Evolutionary conservation across 495 filamentous ascomycete species (phyloP), one percentile per base, ranked within the genome.

Genomic region (Xylaria castorea): DNA sequence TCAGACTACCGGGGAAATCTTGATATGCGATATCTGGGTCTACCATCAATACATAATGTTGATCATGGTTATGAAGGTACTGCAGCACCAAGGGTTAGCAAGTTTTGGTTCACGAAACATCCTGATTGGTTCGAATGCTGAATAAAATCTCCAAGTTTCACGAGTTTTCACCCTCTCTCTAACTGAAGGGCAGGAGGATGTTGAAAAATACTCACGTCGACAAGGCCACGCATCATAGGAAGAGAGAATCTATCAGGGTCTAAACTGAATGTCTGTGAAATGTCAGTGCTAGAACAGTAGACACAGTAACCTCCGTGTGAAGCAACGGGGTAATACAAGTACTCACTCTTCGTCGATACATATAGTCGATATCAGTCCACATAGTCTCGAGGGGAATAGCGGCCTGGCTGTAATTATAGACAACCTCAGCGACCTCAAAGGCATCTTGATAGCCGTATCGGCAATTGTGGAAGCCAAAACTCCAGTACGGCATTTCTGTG

Each of bases 341-440:
- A 72, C 75, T 74, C 68, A 83, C 83, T 72, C 82, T 84, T 78
- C 92, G 82, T 14, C 75, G 72, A 75, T 90, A 85, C 91, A 94
- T 93, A 79, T 95, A 94, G 76, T 94, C 89, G 63, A 95, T 95
- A 76, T 95, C 93, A 5, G 91, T 95, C 93, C 94, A 97, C 90
- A 94, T 93, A 0, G 92, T 94, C 80, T 97, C 93, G 9, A 97
- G 82, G 0, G 94, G 94, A 72, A 97, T 97, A 9, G 81, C 81
- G 14, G 93, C 93, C 40, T 83, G 78, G 70, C 88, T 91, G 82
- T 97, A 96, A 79, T 96, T 97, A 62, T 89, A 87, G 30, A 96
- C 89, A 1, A 91, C 92, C 75, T 93, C 93, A 32, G 93, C 93
- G 38, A 96, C 88, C 46, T 93, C 90, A 72, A 88, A 95, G 63